A percentile compares a stretch with the other conserved stretches of the same genome.
Conservation (phyloP, 768 basidiomycete genomes). For the Panus rudis region DNA sequence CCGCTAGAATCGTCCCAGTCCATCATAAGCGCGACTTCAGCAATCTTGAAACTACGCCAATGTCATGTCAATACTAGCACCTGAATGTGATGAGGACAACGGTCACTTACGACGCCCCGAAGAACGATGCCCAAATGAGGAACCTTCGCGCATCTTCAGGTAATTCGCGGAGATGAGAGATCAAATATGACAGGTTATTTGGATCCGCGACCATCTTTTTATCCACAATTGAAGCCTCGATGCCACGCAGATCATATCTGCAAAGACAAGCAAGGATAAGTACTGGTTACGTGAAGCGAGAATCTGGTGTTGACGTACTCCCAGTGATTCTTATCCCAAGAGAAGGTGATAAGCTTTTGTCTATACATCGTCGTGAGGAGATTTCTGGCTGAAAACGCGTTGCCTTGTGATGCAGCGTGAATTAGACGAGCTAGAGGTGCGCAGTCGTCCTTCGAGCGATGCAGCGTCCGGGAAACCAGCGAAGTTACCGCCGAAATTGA, state of each 20-base stretch:
- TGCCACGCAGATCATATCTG: constrained; percentile 50
- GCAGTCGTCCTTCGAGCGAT: constrained; percentile 50
- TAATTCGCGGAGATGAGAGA: constrained; percentile 50
- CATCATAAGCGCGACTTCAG: constrained; percentile 66
- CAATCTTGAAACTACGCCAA: constrained; percentile 56
- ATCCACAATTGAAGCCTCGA: constrained; percentile 47
- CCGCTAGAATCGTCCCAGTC: constrained; percentile 62
- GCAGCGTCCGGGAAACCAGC: constrained; percentile 59
- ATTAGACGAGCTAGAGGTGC: constrained; percentile 48
- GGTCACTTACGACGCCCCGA: constrained; percentile 57
- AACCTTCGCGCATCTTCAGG: constrained; percentile 61
- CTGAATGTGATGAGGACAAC: background rate
- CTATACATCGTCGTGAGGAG: constrained; percentile 57
- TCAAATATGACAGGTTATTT: constrained; percentile 54
- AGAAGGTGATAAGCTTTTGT: constrained; percentile 59
- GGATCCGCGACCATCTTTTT: constrained; percentile 49
- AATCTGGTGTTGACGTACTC: constrained; percentile 32
- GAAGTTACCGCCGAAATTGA: constrained; percentile 47
- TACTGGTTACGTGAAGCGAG: background rate
- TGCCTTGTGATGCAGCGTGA: constrained; percentile 53
- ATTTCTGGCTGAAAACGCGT: constrained; percentile 63
- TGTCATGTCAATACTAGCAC: constrained; percentile 1
- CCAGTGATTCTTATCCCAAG: constrained; percentile 63
- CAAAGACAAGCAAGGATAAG: background rate
- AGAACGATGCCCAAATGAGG: constrained; percentile 65